phyloP scores from a whole-genome alignment of 495 filamentous ascomycete species.

The Penicillium dipodomyicola region DNA sequence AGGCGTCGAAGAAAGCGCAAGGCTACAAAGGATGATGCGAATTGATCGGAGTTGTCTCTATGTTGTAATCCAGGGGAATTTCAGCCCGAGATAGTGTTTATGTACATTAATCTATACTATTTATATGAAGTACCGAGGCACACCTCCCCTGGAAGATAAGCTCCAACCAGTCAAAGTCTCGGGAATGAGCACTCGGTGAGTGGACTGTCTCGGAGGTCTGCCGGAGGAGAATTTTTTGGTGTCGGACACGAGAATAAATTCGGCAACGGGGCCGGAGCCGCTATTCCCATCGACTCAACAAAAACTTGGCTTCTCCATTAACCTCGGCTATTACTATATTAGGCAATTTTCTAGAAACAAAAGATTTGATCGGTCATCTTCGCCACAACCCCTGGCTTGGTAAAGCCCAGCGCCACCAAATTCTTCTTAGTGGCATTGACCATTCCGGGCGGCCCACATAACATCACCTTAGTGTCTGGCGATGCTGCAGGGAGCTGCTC shows the following conservation, averaged over 20 bases:
- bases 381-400: conserved; percentile 31
- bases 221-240: neutral
- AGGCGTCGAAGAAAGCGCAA: conserved; percentile 1
- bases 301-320: neutral
- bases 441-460: conserved; percentile 45
- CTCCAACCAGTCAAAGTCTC: conserved; percentile 7
- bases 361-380: conserved; percentile 45
- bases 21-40: neutral
- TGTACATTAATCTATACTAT: neutral
- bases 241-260: conserved; percentile 2
- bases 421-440: conserved; percentile 39
- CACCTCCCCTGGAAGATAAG: neutral
- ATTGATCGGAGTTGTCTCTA: neutral
- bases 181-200: neutral
- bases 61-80: neutral
- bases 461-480: conserved; percentile 34
- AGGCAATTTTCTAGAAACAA: conserved; percentile 21
- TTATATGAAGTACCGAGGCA: neutral
- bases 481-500: conserved; percentile 24
- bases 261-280: neutral
- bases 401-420: conserved; percentile 33
- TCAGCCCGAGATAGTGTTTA: neutral
- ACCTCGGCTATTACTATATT: conserved; percentile 14
- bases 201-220: neutral
- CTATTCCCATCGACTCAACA: neutral